Evolutionary conservation across 139 green algal genomes (phyloP).

Genomic region (Auxenochlorella pyrenoidosa): DNA sequence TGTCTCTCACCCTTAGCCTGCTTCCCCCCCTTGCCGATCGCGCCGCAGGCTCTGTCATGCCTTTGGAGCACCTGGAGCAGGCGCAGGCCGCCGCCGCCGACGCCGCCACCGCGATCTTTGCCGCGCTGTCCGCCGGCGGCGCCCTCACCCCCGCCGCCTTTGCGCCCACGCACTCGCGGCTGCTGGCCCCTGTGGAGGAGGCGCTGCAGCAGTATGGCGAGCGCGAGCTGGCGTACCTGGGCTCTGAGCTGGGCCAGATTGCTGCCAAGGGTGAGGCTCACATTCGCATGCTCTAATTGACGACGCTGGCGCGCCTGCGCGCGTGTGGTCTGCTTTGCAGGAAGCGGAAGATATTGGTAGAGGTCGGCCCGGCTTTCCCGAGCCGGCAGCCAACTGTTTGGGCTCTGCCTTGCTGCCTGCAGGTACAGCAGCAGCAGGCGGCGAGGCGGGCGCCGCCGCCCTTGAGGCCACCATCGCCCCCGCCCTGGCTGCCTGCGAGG

Average conservation of each 20-base stretch:
- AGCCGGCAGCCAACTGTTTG: neutral
- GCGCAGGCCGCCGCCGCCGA: slow-evolving; percentile 23
- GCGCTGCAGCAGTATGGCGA: slow-evolving; percentile 54
- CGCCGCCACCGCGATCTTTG: slow-evolving; percentile 15
- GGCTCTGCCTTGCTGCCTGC: neutral
- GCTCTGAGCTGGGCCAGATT: slow-evolving; percentile 37
- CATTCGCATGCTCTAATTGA: too few species aligned
- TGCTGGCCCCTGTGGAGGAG: slow-evolving; percentile 44
- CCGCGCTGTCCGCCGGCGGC: slow-evolving; percentile 9
- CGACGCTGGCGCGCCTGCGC: too few species aligned
- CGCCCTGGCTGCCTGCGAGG: slow-evolving; percentile 38
- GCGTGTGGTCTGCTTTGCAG: too few species aligned
- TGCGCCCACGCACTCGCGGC: neutral
- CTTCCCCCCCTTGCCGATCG: too few species aligned
- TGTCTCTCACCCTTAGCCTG: neutral
- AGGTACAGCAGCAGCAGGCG: neutral
- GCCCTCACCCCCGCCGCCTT: slow-evolving; percentile 1
- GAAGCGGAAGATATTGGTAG: too few species aligned
- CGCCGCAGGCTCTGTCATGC: slow-evolving; percentile 26
- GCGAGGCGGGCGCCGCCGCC: neutral
- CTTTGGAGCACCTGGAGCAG: slow-evolving; percentile 49
- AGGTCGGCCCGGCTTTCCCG: neutral
- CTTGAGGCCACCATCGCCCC: slow-evolving; percentile 14
- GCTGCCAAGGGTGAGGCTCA: slow-evolving; percentile 4
- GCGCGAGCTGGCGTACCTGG: slow-evolving; percentile 43